phyloP scores from a whole-genome alignment of 257 asterid species.

The Nyctanthes arbortristis region DNA sequence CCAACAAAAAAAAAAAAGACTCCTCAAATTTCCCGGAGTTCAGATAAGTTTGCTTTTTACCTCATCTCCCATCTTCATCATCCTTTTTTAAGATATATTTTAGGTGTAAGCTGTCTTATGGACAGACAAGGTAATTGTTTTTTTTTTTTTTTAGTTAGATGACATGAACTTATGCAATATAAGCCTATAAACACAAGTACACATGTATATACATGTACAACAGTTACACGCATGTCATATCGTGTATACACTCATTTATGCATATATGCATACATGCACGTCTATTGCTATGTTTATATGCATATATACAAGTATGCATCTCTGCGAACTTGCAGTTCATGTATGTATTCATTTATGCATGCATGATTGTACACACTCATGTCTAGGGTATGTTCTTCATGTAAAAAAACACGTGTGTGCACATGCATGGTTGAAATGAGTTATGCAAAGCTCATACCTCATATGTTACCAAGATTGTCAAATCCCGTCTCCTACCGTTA shows the following conservation, averaged over 20 bases:
- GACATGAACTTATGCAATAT: background rate
- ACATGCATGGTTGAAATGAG: constrained; percentile 1
- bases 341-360: background rate
- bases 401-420: background rate
- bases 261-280: background rate
- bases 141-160: too few relatives aligned
- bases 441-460: background rate
- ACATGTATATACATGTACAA: background rate
- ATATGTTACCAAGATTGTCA: background rate
- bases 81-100: too few relatives aligned
- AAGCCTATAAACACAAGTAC: background rate
- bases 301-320: background rate
- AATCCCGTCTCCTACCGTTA: background rate
- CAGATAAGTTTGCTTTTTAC: background rate
- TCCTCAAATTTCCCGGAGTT: background rate
- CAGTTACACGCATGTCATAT: too few relatives aligned
- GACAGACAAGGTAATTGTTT: too few relatives aligned
- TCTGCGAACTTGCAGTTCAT: background rate
- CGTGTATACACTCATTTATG: too few relatives aligned
- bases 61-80: too few relatives aligned
- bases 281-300: background rate
- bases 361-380: too few relatives aligned
- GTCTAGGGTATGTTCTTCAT: too few relatives aligned
- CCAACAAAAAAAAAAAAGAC: too few relatives aligned
- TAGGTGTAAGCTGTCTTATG: too few relatives aligned